Evolutionary conservation across 2,329 filamentous ascomycete species (phyloP), one percentile per base, ranked within the genome.

Genomic region (Trichoderma sp.): DNA sequence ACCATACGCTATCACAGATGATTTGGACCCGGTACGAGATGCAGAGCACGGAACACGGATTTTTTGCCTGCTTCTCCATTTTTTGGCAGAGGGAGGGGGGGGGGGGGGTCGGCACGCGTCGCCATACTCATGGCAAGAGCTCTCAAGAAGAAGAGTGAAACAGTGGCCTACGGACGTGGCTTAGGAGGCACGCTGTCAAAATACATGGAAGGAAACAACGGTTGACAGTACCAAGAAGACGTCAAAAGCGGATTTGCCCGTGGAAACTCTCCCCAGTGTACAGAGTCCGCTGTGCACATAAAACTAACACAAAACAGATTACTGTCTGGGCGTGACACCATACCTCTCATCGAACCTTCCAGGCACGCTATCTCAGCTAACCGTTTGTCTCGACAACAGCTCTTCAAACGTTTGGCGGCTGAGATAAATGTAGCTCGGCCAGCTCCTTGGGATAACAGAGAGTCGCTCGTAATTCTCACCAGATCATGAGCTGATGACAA

Each of bases 341-440:
- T 49, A 66, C 18, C n/a, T 26, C 8, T 13, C 14, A 13, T 26
- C 4, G n/a, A 46, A 32, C 30, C 10, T 56, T 66, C 61, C 18
- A 58, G 61, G 18, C 37, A 34, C 28, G 18, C 1, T 4, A 26
- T 58, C 26, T 56, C 61, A 66, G 61, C 28, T 49, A 32, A 13
- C 49, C 30, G 18, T 21, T 49, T 4, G 37, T 56, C 58, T 66
- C 34, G 37, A 56, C 30, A n/a, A 34, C 14, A 14, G 7, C 5
- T 32, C 61, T 49, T 46, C 61, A 56, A 56, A 66, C 52, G 30
- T 46, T 66, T 66, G 52, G 37, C 52, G 51, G 43, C 14, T 66
- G 52, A 56, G 52, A 32, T 56, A 34, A 18, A 66, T 66, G n/a
- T 6, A n/a, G 13, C 14, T 30, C n/a, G 16, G 24, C 24, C 24